Conservation (phyloP, 805 yeast genomes). For the Myxozyma monticola region DNA sequence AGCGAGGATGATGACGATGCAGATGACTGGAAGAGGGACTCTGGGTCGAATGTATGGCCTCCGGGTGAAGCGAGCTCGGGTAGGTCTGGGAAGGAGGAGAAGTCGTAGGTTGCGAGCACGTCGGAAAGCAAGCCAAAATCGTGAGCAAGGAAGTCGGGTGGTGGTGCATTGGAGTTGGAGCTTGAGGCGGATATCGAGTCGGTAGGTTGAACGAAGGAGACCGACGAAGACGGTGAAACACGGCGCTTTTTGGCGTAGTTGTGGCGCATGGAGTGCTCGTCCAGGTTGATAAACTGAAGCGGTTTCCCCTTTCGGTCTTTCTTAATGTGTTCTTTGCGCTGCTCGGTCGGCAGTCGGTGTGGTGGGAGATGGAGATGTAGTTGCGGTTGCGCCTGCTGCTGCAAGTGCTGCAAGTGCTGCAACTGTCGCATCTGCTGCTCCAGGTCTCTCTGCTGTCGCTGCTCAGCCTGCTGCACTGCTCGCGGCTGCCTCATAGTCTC, state of each 20-base stretch:
- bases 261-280: conserved; percentile 5
- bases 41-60: no score
- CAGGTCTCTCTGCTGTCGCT: no score
- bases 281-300: conserved; percentile 10
- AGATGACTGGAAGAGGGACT: no score
- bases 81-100: background rate
- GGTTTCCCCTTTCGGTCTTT: no score
- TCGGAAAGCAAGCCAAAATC: background rate
- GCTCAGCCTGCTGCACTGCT: background rate
- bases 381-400: no score
- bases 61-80: no score
- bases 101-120: background rate
- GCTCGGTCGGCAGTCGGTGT: background rate
- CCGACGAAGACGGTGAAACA: no score
- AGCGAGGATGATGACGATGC: no score
- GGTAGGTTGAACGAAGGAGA: background rate
- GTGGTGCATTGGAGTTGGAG: background rate
- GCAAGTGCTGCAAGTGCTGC: no score
- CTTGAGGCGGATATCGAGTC: background rate
- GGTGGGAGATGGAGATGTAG: background rate
- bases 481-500: conserved; percentile 9
- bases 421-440: no score
- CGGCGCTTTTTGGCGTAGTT: background rate
- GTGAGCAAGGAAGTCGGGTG: background rate
- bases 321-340: no score